Evolutionary conservation across 2,329 filamentous ascomycete genomes (phyloP), one percentile per base, ranked within the genome.

Genomic region (Chaetoscypha palmicola): DNA sequence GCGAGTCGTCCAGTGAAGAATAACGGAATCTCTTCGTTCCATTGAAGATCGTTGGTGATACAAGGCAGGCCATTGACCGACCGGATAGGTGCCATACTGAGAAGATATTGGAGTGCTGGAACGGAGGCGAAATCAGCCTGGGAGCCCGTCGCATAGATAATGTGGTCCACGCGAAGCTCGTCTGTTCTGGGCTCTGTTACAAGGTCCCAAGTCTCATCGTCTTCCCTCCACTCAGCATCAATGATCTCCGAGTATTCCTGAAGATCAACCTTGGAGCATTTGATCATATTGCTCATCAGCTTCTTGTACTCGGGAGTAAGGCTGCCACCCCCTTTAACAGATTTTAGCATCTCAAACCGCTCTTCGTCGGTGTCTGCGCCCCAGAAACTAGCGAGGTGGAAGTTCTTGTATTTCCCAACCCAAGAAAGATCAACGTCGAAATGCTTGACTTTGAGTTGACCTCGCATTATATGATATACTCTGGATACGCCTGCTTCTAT

Each of bases 341-440:
- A 64, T 50, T 72, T 70, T 49, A 86, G 72, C 63, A 86, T 83
- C 26, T 79, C 70, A 22, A 81, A 70, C 2, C 84, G 73, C 62
- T 90, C 75, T 20, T 79, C 73, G 47, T 87, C 81, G 4, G 75
- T 77, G 53, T 89, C 83, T 3, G 83, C 83, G 5, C 76, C 78
- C 82, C 84, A 90, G 62, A 90, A 92, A 0, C 73, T 72, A 1
- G 85, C 81, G 59, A 90, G 84, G 53, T 86, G 79, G 42, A 79
- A 75, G 59, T 91, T 91, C 44, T 81, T 79, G 62, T 85, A 91
- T 60, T 91, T 91, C 8, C 82, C 83, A 62, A 91, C 83, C 86
- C 86, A 92, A 37, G 76, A 73, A 1, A 91, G 70, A 45, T 81
- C 77, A 19, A 91, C 73, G 54, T 91, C 86, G 52, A 91, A 91